Base-by-base conservation (phyloP, 169 alveolate genomes). In the Plasmodium gallinaceum region DNA sequence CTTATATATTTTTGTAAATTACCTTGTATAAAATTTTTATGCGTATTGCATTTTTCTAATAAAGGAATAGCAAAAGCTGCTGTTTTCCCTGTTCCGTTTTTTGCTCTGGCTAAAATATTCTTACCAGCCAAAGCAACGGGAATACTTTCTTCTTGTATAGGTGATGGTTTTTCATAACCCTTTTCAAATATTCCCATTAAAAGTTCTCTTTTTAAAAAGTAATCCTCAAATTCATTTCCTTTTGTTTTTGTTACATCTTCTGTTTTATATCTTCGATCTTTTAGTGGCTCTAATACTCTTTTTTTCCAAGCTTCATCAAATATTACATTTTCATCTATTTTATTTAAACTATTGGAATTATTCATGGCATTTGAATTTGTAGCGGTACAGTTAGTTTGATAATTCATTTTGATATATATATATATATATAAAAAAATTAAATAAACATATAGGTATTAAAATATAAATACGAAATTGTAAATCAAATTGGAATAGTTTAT, bases 61-160 rank as follows among this genome's bases (percentile, higher is more conserved):
- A 98, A 92, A 10, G 99, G 99, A 76, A 99, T 98, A 12, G 98
- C 98, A 94, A 98, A 99, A 9, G 99, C 99, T 62, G 99, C 99
- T 8, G 99, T 99, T 93, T 99, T 99, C 16, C 96, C 96, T 46
- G 99, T 99, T 10, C 99, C 99, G 57, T 98, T 98, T 92, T 99
- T 99, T 10, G 99, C 99, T 73, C 99, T 97, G 14, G 99, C 99
- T 22, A 99, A 95, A 72, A 99, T 96, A 92, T 97, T 96, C 66
- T 97, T 97, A 89, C 99, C 99, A 32, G 99, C 98, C 64, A 99
- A 94, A 14, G 99, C 99, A 18, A 97, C 97, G 7, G 99, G 99
- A 26, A 99, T 98, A 61, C 99, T 95, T 92, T 98, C 99, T 88
- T 99, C 99, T 94, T 98, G 99, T 65, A 99, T 98, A 14, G 99